Evolutionary conservation across 1,284 basidiomycete genomes (phyloP), one percentile per base, ranked within the genome.

Genomic region (Hortiboletus rubellus): DNA sequence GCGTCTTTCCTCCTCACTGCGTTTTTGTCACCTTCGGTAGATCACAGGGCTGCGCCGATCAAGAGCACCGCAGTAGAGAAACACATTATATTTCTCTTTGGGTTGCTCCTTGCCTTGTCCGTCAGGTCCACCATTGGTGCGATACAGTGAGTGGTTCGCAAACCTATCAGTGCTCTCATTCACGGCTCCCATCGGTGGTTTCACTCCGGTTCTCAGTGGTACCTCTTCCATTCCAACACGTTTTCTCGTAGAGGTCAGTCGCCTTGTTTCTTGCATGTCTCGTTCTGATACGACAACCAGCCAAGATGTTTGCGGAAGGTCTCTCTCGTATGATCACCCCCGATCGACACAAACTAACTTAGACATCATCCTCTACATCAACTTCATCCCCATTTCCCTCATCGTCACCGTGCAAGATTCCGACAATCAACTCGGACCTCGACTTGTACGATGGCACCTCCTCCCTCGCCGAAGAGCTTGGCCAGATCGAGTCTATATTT

Each of bases 281-380:
- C 14, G 15, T 46, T 22, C 55, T 62, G n/a, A 57, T 38, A 12
- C 53, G 34, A 38, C 22, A 6, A 47, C 38, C 61, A 91, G 93
- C 88, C 33, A 87, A 84, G 66, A 82, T 81, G 50, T 95, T 95
- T 71, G 80, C 91, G 47, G 91, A 94, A 83, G 89, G 90, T 89
- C 22, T 54, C 22, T 58, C 12, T 37, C 5, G 30, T 34, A 9
- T 57, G 54, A 49, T 31, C 36, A 6, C 43, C n/a, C 14, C 45
- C 47, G 47, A 37, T 41, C 24, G 7, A 33, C 45, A 31, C 45
- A 24, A 44, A 34, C 49, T 66, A 37, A 65, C 86, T 4, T 7
- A 15, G 96, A 98, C 73, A 94, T 99, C 59, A 94, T 99, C 76
- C 97, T 99, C 72, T 98, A 98, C 82, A 99, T 98, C 81, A 99